phyloP scores from a whole-genome alignment of 495 filamentous ascomycete genomes.

The Podospora sp. region DNA sequence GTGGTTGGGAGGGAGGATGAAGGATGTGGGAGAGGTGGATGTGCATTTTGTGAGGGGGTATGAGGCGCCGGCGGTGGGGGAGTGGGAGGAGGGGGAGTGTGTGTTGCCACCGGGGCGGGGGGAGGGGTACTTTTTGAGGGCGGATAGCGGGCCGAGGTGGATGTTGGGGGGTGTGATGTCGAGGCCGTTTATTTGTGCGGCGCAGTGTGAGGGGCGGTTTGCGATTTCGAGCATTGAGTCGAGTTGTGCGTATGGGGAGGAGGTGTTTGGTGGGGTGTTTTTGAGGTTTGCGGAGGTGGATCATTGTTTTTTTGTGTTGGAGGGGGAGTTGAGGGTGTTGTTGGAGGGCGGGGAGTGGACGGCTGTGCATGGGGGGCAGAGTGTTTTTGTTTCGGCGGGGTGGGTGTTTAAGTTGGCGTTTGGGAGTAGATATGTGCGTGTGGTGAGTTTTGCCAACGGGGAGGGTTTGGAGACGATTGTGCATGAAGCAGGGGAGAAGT shows the following conservation, averaged over 20 bases:
- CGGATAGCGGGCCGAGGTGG: conserved; percentile 3
- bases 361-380: background rate
- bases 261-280: background rate
- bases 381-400: background rate
- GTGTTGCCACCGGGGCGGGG: background rate
- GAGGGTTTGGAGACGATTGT: background rate
- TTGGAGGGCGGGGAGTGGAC: conserved; percentile 1
- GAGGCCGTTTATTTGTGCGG: conserved; percentile 3
- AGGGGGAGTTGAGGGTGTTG: conserved; percentile 6
- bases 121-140: conserved; percentile 4
- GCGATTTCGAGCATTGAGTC: conserved; percentile 5
- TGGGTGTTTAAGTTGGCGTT: conserved; percentile 5
- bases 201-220: conserved; percentile 2
- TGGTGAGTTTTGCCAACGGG: conserved; percentile 3
- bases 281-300: conserved; percentile 5
- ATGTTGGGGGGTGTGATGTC: background rate
- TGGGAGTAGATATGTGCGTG: conserved; percentile 6
- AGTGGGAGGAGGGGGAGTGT: conserved; percentile 10
- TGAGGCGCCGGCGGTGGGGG: background rate
- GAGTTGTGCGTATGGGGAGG: background rate
- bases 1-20: background rate
- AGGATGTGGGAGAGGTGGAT: conserved; percentile 4
- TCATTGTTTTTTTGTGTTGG: conserved; percentile 10
- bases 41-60: conserved; percentile 8
- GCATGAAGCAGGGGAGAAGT: background rate